Conservation (phyloP, 1,284 basidiomycete species). For the Sparassis latifolia region DNA sequence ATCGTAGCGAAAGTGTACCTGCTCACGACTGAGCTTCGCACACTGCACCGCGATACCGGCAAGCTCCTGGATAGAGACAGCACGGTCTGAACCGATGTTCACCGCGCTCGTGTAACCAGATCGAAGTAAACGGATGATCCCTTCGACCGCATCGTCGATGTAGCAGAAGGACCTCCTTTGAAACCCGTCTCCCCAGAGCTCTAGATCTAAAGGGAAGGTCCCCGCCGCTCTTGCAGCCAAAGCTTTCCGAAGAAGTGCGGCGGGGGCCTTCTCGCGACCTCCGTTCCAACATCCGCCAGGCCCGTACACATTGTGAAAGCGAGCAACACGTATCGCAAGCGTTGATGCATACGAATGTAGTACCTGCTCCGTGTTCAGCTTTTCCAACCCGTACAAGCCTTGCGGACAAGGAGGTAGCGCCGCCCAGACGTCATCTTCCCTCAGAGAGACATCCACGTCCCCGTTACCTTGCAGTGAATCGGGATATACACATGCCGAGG, state of each 20-base stretch:
- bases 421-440: slow-evolving; percentile 38
- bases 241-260: slow-evolving; percentile 50
- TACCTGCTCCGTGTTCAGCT: slow-evolving; percentile 44
- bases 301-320: slow-evolving; percentile 57
- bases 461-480: slow-evolving; percentile 31
- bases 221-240: slow-evolving; percentile 26
- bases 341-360: slow-evolving; percentile 26
- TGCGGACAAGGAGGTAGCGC: slow-evolving; percentile 36
- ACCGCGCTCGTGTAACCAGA: slow-evolving; percentile 31
- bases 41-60: slow-evolving; percentile 33
- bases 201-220: slow-evolving; percentile 24
- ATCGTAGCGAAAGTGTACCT: slow-evolving; percentile 26
- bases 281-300: slow-evolving; percentile 45
- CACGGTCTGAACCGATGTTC: slow-evolving; percentile 47
- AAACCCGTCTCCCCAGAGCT: slow-evolving; percentile 52
- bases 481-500: slow-evolving; percentile 56
- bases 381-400: slow-evolving; percentile 55
- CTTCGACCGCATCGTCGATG: slow-evolving; percentile 48
- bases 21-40: slow-evolving; percentile 24
- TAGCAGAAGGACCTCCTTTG: slow-evolving; percentile 52
- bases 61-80: slow-evolving; percentile 38
- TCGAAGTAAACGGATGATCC: slow-evolving; percentile 35
- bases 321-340: slow-evolving; percentile 41
- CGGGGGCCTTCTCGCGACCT: slow-evolving; percentile 54
- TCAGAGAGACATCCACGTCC: slow-evolving; percentile 34